Conservation (phyloP, 306 rosid species). For the Purshia tridentata region DNA sequence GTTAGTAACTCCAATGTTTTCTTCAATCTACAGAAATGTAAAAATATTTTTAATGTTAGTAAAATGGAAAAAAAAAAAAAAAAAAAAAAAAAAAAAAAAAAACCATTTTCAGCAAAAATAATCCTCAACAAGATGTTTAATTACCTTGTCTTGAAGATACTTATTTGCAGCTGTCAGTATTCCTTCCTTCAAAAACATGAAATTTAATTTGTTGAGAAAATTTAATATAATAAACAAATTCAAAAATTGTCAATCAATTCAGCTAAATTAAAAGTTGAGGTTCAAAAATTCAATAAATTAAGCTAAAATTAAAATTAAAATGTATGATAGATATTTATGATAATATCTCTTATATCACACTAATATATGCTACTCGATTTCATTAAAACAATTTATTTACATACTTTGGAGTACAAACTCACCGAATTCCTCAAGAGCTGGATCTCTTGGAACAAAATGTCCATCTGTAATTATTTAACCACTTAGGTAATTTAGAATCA, state of each 20-base stretch:
- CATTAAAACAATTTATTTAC: not conserved
- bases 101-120: not conserved
- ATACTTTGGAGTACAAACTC: slow-evolving; percentile 10
- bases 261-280: no score
- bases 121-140: not conserved
- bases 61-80: not conserved
- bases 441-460: slow-evolving; percentile 72
- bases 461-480: slow-evolving; percentile 45
- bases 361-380: no score
- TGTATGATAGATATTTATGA: no score
- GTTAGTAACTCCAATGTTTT: slow-evolving; percentile 3
- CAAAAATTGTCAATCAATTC: no score
- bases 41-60: not conserved
- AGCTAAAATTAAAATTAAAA: no score
- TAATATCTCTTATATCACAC: no score
- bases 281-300: no score
- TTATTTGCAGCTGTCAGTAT: slow-evolving; percentile 36
- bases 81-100: no score
- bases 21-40: slow-evolving; percentile 16
- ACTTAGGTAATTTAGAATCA: not conserved
- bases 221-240: not conserved
- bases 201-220: not conserved
- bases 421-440: slow-evolving; percentile 75
- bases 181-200: slow-evolving; percentile 29
- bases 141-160: slow-evolving; percentile 39